Base-by-base conservation (phyloP, 129 eudicot species). In the carrot (Daucus carota) region DNA sequence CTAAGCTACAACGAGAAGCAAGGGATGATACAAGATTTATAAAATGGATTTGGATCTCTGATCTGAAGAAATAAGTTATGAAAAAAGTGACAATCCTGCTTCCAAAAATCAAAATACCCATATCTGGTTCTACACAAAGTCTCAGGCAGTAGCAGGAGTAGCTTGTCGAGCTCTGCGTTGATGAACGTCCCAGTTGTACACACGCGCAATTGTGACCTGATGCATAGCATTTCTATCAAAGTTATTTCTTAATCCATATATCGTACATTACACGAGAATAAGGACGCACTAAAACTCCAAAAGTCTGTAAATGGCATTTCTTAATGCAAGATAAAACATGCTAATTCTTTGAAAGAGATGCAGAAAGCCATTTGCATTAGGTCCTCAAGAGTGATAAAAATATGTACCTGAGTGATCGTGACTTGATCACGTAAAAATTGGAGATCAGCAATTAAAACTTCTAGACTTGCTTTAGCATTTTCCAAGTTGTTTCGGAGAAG, bases 191-290 rank as follows among this genome's bases (percentile, higher is more conserved):
- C 99, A 94, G 73, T 94, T 94, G 84, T 89, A 94, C 47, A 94
- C 93, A 41, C 99, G 99, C 50, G 99, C 99, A 71, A 91, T 89
- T 13, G 99, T 91, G 66, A 94, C 99, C 99, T 94, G 88, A 74
- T 31, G 50, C 65, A 74, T 28, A 80, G 40, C 43, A 75, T 46
- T 70, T 52, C 79, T 59, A 36, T 50, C 75, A 71, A 50, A 20
- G 63, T 54, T 54, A n/a, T 54, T n/a, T 54, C 15, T 10, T n/a
- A 54, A 8, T 54, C 31, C 15, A 54, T 8, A 54, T n/a, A n/a
- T n/a, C n/a, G 63, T 54, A 54, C 8, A 8, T 54, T n/a, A 3
- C 14, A 11, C 29, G 12, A 9, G n/a, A 54, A 54, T n/a, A 54
- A 54, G 63, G 63, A 54, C 63, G 8, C 14, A 1, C 4, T 22